A percentile compares a stretch with the other conserved stretches of the same genome.
Conservation (phyloP, 176 grass and related monocot genomes). For the Eleusine coracana region DNA sequence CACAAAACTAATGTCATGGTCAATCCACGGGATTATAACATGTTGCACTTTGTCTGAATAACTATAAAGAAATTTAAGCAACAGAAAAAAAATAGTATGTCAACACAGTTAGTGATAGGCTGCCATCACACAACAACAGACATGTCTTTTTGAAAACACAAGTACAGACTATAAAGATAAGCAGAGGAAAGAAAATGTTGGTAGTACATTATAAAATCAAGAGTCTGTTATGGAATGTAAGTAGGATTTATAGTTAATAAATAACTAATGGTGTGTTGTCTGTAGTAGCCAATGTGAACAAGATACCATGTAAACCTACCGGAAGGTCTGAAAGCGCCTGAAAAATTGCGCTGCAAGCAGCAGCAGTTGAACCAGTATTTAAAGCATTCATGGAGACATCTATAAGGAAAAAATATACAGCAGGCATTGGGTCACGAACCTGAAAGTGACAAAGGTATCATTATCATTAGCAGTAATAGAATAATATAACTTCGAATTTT, state of each 20-base stretch:
- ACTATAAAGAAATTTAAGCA: not conserved
- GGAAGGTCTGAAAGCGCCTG: constrained; percentile 83
- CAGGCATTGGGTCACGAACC: constrained; percentile 98
- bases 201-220: constrained; percentile 8
- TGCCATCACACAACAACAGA: not conserved
- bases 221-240: constrained; percentile 1
- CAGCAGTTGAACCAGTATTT: constrained; percentile 84
- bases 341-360: constrained; percentile 90
- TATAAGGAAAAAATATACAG: constrained; percentile 97
- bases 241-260: constrained; percentile 14
- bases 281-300: constrained; percentile 3
- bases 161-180: not conserved
- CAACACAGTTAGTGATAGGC: not conserved
- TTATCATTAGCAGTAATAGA: constrained; percentile 4
- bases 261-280: not conserved
- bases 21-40: constrained; percentile 35
- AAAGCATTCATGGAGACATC: constrained; percentile 96
- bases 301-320: constrained; percentile 50
- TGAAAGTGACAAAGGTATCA: constrained; percentile 38
- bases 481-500: not conserved
- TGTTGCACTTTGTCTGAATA: not conserved
- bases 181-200: not conserved
- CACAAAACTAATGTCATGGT: constrained; percentile 48
- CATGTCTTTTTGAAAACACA: not conserved
- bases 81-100: not conserved